Base-by-base conservation (phyloP, 1,139 yeast species). In the Magnusiomyces suaveolens region DNA sequence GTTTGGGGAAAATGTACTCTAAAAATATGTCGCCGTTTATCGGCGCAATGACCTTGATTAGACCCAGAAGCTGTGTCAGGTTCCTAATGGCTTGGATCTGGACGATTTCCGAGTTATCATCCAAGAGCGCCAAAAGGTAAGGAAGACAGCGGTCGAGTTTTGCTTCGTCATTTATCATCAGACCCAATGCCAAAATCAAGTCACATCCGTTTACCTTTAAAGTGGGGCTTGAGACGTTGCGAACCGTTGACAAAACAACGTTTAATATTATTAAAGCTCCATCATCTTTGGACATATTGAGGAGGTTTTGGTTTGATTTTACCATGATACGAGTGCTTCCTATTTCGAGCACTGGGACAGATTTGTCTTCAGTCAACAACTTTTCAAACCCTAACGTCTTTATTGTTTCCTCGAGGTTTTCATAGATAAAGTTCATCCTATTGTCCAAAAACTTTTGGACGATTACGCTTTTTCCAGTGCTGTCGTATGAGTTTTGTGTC, bases 71-170 rank as follows among this genome's bases (percentile, higher is more conserved):
- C 39, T 87, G 87, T 0, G 75, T 67, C 53, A 72, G 52, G 29
- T 65, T 62, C 16, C 69, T 59, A 44, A 74, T 58, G 1, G 75
- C 75, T 1, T 71, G 66, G 2, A 65, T 77, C 50, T 84, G 86
- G 1, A 87, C 92, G 53, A 77, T 75, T 1, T 75, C 75, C 38
- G 77, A 73, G 0, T 75, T 70, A 58, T 80, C 85, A 52, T 79
- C 81, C 21, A 82, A 66, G 56, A 82, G 71, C 8, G 77, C 66
- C 39, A 87, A 78, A 38, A 92, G 69, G 64, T 84, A 87, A 0
- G 99, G 97, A 24, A 92, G 67, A 36, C 92, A 82, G 49, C 97
- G 72, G 66, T 92, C 97, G 49, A 92, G 72, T 64, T 89, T 90
- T 23, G 84, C 84, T 56, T 87, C 95, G 64, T 92, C 97, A 46